A percentile compares a stretch with the other conserved stretches of the same genome.
phyloP scores from a whole-genome alignment of 306 rosid species.

The Cucurbita argyrosperma region DNA sequence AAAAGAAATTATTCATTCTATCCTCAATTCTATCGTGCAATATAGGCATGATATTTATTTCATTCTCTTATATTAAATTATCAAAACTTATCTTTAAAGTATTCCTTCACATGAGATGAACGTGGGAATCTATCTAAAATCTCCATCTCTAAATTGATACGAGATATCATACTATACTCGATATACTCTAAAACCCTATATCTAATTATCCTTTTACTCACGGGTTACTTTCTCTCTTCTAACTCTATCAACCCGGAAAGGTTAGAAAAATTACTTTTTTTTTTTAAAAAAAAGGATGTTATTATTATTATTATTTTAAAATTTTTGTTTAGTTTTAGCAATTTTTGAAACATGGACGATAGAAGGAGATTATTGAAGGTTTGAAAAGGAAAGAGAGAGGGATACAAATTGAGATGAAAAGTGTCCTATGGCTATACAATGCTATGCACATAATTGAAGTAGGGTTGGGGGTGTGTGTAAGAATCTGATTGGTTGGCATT shows the following conservation, averaged over 20 bases:
- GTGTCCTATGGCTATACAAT: background rate
- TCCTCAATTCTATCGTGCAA: background rate
- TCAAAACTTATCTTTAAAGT: too few species aligned
- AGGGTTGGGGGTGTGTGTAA: background rate
- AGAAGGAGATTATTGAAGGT: background rate
- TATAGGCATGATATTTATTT: too few species aligned
- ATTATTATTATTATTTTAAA: too few species aligned
- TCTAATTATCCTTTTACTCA: too few species aligned
- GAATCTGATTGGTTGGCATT: background rate
- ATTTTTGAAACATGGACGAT: background rate
- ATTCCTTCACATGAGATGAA: too few species aligned
- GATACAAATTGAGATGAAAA: background rate
- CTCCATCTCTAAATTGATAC: background rate
- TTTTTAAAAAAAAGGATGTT: too few species aligned
- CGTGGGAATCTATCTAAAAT: background rate
- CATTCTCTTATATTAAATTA: background rate
- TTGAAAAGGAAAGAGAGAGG: background rate
- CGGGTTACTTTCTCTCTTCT: too few species aligned
- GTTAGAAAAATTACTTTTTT: too few species aligned
- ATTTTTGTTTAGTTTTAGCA: too few species aligned
- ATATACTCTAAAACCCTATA: too few species aligned
- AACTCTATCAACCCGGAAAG: too few species aligned
- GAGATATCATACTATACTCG: too few species aligned
- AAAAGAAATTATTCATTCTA: background rate
- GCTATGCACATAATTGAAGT: background rate